Base-by-base conservation (phyloP, 2,329 filamentous ascomycete genomes). In the Sarocladiaceae sp. region DNA sequence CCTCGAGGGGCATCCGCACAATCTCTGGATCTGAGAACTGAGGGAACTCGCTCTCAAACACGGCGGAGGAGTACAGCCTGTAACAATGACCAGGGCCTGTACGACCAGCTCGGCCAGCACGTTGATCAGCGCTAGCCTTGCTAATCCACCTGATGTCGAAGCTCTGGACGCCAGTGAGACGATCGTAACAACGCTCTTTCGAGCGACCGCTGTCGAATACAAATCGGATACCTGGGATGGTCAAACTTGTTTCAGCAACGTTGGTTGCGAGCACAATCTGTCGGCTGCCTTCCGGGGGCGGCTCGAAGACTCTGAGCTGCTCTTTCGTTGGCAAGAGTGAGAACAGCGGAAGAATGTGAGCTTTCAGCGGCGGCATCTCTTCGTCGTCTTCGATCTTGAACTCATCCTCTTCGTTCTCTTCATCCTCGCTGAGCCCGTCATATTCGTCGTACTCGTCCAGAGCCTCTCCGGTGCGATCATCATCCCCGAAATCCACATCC, bases 21-120 rank as follows among this genome's bases (percentile, higher is more conserved):
- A 98, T 83, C 63, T 98, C 93, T 0, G 93, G 91, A 19, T 90
- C 82, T 0, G 87, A 82, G 55, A 94, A 95, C 51, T 91, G 79
- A 19, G 81, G 72, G 53, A 98, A 95, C 53, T 94, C 89, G 46
- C 88, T 77, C 64, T 93, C 93, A 55, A 87, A 98, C 0, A 98
- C 85, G 0, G 93, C 93, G 11, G 89, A 95, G 0, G 90, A 96
- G 65, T 95, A 98, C 4, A 98, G 67, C 46, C 89, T 74, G 67
- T 96, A 98, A 65, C 91, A 97, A 64, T 98, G 94, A 6, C 93
- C 93, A 1, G 93, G 90, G 0, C 89, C 91, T 3, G 91, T 98
- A 72, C 93, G 83, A 50, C 94, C 93, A 46, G 93, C 93, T 74
- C 93, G 88, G 66, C 93, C 93, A 47, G 88, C 82, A 60, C 93